Conservation (phyloP, 1,139 yeast species). For the Taiozyma onychis region DNA sequence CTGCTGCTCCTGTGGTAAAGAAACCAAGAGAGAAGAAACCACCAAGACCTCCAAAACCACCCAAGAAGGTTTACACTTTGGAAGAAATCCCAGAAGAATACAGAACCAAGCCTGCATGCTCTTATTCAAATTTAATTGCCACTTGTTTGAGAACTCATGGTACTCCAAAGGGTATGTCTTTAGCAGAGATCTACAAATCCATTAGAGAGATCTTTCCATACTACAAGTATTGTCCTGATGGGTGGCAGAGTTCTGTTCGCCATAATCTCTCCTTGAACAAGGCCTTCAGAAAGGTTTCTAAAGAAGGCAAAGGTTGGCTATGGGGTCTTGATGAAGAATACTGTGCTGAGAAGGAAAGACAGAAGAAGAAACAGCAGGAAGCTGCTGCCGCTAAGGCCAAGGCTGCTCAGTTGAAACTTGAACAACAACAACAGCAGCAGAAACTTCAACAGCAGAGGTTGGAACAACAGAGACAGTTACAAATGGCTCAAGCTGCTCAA, state of each 20-base stretch:
- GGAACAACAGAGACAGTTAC: constrained; percentile 26
- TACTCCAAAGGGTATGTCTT: constrained; percentile 66
- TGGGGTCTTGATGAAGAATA: constrained; percentile 89
- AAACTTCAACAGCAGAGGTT: constrained; percentile 24
- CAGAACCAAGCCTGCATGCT: constrained; percentile 74
- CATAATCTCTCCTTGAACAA: constrained; percentile 85
- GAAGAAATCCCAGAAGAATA: constrained; percentile 87
- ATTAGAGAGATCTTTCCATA: constrained; percentile 87
- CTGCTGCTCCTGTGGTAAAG: constrained; percentile 13
- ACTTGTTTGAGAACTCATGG: constrained; percentile 67
- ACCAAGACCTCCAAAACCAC: constrained; percentile 49
- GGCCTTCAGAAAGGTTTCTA: constrained; percentile 69
- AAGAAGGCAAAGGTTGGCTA: constrained; percentile 86
- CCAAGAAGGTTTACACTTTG: constrained; percentile 54
- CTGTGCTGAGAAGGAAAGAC: constrained; percentile 73
- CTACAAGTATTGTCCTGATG: constrained; percentile 89
- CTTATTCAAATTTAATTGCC: constrained; percentile 76
- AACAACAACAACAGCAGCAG: constrained; percentile 31
- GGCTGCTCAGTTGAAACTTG: constrained; percentile 49
- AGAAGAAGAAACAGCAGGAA: constrained; percentile 64
- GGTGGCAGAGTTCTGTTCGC: constrained; percentile 94
- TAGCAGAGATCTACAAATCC: constrained; percentile 80
- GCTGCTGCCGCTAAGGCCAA: constrained; percentile 52
- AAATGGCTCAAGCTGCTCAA: constrained; percentile 14
- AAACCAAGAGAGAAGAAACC: constrained; percentile 31